Evolutionary conservation across 2,329 filamentous ascomycete genomes (phyloP).

Genomic region (Pseudogymnoascus sp.): DNA sequence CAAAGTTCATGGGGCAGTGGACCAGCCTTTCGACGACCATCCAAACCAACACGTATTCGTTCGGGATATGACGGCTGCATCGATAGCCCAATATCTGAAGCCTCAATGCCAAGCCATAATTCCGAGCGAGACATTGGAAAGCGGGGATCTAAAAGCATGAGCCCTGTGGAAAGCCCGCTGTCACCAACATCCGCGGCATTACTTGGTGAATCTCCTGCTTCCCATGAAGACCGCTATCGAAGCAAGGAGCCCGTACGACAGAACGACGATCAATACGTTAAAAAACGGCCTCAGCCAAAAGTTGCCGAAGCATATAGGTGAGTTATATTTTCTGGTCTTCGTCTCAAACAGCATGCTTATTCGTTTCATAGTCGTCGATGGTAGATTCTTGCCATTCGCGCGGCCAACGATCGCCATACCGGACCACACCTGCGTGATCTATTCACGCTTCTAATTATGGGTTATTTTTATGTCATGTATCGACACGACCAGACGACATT

Average conservation of each 20-base stretch:
- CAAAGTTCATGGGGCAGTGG: background rate
- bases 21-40: background rate
- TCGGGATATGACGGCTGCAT: background rate
- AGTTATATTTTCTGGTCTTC: conserved; percentile 13
- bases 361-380: conserved; percentile 30
- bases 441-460: background rate
- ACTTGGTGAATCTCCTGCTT: conserved; percentile 20
- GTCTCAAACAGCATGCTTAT: background rate
- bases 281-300: conserved; percentile 32
- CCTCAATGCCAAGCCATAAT: background rate
- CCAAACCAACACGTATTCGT: background rate
- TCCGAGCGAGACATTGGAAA: background rate
- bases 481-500: background rate
- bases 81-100: conserved; percentile 4
- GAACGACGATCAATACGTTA: conserved; percentile 26
- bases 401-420: background rate
- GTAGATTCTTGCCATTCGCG: conserved; percentile 22
- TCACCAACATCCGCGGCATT: conserved; percentile 26
- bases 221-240: conserved; percentile 12
- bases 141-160: background rate
- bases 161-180: conserved; percentile 14
- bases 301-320: conserved; percentile 34
- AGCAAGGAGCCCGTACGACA: conserved; percentile 25
- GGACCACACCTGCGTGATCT: background rate
- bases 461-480: background rate